phyloP scores from a whole-genome alignment of 495 filamentous ascomycete genomes.

The Lasiosphaeris hirsuta region DNA sequence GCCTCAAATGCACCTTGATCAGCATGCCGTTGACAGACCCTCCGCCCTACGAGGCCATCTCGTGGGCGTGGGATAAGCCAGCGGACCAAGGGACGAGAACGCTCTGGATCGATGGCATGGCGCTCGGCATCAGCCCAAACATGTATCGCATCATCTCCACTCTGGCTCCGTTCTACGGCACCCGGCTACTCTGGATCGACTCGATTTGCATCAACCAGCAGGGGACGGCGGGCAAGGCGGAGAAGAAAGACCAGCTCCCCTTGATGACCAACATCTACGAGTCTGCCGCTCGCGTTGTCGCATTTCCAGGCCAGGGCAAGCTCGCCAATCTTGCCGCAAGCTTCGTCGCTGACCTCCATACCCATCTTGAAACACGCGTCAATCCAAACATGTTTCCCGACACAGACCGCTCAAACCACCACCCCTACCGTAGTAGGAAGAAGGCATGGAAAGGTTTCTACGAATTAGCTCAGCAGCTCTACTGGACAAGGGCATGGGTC shows the following conservation, averaged over 20 bases:
- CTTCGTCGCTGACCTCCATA: neutral
- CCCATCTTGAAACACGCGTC: neutral
- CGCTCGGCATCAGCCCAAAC: neutral
- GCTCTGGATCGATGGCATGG: neutral
- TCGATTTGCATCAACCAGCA: neutral
- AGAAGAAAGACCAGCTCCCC: constrained; percentile 1
- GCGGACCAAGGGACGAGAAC: neutral
- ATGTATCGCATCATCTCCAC: neutral
- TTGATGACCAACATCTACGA: neutral
- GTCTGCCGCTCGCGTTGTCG: neutral
- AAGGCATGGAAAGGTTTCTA: neutral
- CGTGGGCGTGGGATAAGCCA: neutral
- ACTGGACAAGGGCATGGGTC: neutral
- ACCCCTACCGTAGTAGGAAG: neutral
- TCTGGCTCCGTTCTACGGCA: neutral
- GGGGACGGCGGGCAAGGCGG: neutral
- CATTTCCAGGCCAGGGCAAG: neutral
- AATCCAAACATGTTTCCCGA: neutral
- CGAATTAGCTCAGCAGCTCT: neutral
- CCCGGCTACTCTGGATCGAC: neutral
- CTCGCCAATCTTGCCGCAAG: neutral
- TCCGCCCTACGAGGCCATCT: neutral
- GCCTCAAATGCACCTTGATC: neutral
- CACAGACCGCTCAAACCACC: neutral
- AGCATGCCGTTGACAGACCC: neutral